Percentiles rank a stretch among this genome's conserved stretches.
Conservation (phyloP, 2,329 filamentous ascomycete genomes). For the Aureobasidium sp. region DNA sequence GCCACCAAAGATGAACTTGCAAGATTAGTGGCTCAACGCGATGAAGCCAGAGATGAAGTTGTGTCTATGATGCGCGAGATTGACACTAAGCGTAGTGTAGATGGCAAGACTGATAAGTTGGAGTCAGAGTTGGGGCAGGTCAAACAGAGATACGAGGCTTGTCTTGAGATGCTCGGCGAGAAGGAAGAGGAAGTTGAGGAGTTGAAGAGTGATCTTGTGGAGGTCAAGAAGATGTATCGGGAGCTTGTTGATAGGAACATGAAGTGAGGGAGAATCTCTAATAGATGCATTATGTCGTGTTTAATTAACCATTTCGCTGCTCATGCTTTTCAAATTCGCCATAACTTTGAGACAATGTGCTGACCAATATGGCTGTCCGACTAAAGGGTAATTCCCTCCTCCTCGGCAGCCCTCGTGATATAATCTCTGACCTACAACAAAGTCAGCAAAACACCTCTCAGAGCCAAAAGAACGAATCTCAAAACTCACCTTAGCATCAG, state of each 20-base stretch:
- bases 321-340: too few species aligned
- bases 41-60: slow-evolving; percentile 85
- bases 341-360: too few species aligned
- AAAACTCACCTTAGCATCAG: slow-evolving; percentile 64
- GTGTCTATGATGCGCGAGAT: slow-evolving; percentile 80
- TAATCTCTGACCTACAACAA: slow-evolving; percentile 43
- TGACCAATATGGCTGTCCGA: too few species aligned
- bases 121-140: slow-evolving; percentile 61
- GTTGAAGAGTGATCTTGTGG: slow-evolving; percentile 75
- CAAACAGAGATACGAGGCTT: slow-evolving; percentile 75
- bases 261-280: background rate
- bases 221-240: slow-evolving; percentile 93
- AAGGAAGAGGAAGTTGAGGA: slow-evolving; percentile 95
- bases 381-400: slow-evolving; percentile 65
- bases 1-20: slow-evolving; percentile 78
- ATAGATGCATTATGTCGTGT: background rate
- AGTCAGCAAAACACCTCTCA: background rate
- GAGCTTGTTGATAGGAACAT: slow-evolving; percentile 62
- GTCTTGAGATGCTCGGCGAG: slow-evolving; percentile 89
- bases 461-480: too few species aligned
- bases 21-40: slow-evolving; percentile 75
- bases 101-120: slow-evolving; percentile 52
- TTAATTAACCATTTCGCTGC: background rate
- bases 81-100: slow-evolving; percentile 57
- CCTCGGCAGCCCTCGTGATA: slow-evolving; percentile 68